These are phyloP conservation scores for Malbranchea zuffiana DNA, from an alignment of 2,329 filamentous ascomycete species.

Conservation along the genomic window DNA sequence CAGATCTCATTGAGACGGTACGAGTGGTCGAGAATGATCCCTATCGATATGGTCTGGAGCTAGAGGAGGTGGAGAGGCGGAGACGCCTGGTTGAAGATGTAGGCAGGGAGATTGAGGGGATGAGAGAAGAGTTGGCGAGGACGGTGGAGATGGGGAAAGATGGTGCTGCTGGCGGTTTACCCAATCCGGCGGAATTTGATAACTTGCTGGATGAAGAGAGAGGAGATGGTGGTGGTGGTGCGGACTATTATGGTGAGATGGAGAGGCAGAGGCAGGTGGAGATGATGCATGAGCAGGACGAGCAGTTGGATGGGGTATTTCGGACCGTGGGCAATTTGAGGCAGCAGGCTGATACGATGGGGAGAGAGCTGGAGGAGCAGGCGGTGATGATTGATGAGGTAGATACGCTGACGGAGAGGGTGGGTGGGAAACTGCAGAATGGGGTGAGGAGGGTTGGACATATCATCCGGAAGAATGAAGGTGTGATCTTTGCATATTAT, in stretches of 20 bases:
- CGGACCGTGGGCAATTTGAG: conserved; percentile 83
- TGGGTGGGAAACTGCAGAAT: conserved; percentile 71
- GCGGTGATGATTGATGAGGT: conserved; percentile 76
- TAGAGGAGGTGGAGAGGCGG: conserved; percentile 69
- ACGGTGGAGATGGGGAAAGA: conserved; percentile 21
- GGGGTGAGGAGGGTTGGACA: conserved; percentile 78
- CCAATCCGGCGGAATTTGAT: conserved; percentile 49
- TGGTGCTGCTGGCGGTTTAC: conserved; percentile 40
- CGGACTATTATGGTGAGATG: conserved; percentile 64
- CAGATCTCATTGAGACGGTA: conserved; percentile 79
- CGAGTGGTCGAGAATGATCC: conserved; percentile 79
- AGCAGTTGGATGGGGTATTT: conserved; percentile 85
- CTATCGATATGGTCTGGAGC: conserved; percentile 72
- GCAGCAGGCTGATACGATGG: conserved; percentile 90
- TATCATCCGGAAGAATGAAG: conserved; percentile 83
- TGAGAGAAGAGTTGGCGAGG: conserved; percentile 69
- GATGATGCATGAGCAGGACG: conserved; percentile 91
- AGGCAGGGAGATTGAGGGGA: conserved; percentile 77
- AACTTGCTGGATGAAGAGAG: conserved; percentile 28
- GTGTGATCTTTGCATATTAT: conserved; percentile 31
- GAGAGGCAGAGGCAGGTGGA: conserved; percentile 84
- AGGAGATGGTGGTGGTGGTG: conserved; percentile 38
- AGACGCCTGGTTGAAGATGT: conserved; percentile 78
- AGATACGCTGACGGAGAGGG: conserved; percentile 73
- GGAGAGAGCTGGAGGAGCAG: conserved; percentile 91